Evolutionary conservation across 1,284 basidiomycete genomes (phyloP).

Genomic region (Trametes pubescens): DNA sequence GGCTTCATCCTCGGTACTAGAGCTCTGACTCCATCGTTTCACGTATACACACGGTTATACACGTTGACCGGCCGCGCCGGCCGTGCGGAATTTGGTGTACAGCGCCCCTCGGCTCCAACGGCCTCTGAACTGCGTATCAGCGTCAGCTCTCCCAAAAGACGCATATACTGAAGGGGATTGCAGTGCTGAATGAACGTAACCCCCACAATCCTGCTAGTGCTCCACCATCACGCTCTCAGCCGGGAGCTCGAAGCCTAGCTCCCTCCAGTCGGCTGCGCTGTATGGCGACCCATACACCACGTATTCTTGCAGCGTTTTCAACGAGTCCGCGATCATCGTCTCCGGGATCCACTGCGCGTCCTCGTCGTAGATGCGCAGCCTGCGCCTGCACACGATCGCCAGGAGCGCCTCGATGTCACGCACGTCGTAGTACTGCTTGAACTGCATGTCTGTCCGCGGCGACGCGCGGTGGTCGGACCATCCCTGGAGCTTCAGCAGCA

Average conservation of each 20-base stretch:
- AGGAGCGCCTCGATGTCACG: conserved; percentile 53
- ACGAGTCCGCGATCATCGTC: conserved; percentile 18
- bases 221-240: background rate
- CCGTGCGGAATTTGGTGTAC: too few relatives aligned
- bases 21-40: too few relatives aligned
- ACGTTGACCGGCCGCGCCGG: too few relatives aligned
- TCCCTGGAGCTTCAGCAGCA: conserved; percentile 58
- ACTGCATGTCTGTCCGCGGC: conserved; percentile 41
- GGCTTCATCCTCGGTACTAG: too few relatives aligned
- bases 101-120: too few relatives aligned
- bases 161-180: too few relatives aligned
- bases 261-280: conserved; percentile 14
- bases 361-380: conserved; percentile 10
- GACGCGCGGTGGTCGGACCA: conserved; percentile 57
- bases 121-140: too few relatives aligned
- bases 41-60: too few relatives aligned
- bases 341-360: conserved; percentile 26
- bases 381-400: conserved; percentile 39
- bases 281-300: conserved; percentile 3
- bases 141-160: too few relatives aligned
- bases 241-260: conserved; percentile 8
- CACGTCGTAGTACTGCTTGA: conserved; percentile 52
- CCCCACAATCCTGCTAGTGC: background rate
- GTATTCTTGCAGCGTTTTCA: conserved; percentile 20
- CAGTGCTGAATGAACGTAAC: too few relatives aligned